Percentiles rank a stretch among this genome's conserved stretches.
Conservation (phyloP, 1,284 basidiomycete species). For the Ceratobasidium sp. region DNA sequence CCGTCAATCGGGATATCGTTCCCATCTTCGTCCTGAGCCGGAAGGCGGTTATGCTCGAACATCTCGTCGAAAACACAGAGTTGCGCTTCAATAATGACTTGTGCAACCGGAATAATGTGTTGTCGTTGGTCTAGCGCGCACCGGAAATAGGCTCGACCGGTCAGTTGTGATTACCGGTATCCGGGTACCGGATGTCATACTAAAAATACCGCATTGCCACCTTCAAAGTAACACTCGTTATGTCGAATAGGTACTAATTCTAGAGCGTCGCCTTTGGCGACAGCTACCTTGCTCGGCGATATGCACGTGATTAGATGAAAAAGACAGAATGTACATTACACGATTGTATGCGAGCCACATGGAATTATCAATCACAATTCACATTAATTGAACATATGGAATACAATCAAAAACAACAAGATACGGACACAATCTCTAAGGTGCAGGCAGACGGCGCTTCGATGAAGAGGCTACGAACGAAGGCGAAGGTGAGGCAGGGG, state of each 20-base stretch:
- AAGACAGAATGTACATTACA: too few relatives aligned
- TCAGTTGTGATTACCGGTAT: background rate
- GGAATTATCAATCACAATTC: too few relatives aligned
- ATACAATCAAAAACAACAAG: too few relatives aligned
- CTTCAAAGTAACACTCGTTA: slow-evolving; percentile 41
- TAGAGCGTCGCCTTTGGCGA: too few relatives aligned
- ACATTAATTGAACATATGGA: too few relatives aligned
- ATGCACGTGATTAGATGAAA: too few relatives aligned
- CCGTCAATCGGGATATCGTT: slow-evolving; percentile 29
- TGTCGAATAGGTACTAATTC: background rate
- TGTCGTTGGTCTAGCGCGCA: slow-evolving; percentile 32
- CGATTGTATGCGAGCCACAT: too few relatives aligned
- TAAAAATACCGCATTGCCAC: slow-evolving; percentile 45
- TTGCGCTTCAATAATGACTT: slow-evolving; percentile 31
- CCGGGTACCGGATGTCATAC: background rate
- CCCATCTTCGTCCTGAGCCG: slow-evolving; percentile 5
- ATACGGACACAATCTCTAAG: too few relatives aligned
- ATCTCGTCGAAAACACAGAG: slow-evolving; percentile 41
- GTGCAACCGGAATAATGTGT: slow-evolving; percentile 40
- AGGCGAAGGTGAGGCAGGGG: too few relatives aligned
- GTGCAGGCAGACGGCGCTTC: too few relatives aligned
- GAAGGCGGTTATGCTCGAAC: slow-evolving; percentile 23
- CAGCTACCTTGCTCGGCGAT: too few relatives aligned
- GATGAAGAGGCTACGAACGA: too few relatives aligned
- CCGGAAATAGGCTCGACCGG: background rate